phyloP scores from a whole-genome alignment of 129 eudicot genomes.

The Glebionis coronaria region DNA sequence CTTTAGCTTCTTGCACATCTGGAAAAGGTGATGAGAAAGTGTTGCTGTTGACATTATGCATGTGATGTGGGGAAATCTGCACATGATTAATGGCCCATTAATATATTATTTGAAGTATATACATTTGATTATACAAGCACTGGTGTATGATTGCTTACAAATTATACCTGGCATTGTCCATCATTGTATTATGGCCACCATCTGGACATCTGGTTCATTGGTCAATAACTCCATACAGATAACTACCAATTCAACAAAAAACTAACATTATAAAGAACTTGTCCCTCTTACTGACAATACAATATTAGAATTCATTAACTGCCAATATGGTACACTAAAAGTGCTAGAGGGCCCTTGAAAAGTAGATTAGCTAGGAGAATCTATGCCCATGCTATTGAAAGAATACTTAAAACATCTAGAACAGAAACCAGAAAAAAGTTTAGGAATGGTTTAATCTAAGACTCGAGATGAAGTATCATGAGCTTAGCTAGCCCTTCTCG shows the following conservation, averaged over 20 bases:
- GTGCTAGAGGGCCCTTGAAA: no score
- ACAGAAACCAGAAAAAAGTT: no score
- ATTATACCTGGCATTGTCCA: conserved; percentile 4
- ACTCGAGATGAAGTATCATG: no score
- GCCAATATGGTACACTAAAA: no score
- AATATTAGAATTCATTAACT: no score
- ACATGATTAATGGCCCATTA: conserved; percentile 23
- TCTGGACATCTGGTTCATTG: no score
- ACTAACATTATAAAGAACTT: neutral
- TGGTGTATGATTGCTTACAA: conserved; percentile 16
- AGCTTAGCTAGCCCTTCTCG: no score
- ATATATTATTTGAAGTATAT: conserved; percentile 12
- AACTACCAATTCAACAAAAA: neutral
- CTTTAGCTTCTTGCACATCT: conserved; percentile 7
- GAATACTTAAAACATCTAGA: no score
- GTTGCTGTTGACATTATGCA: conserved; percentile 24
- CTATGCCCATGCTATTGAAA: no score
- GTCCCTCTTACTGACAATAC: no score
- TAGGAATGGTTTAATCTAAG: no score
- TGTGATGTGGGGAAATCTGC: conserved; percentile 23
- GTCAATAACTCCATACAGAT: neutral
- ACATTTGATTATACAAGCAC: conserved; percentile 2
- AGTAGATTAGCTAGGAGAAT: no score
- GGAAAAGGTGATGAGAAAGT: neutral
- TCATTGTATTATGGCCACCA: neutral